Conservation (phyloP, 495 filamentous ascomycete species). For the Hypoxylon perforatum region DNA sequence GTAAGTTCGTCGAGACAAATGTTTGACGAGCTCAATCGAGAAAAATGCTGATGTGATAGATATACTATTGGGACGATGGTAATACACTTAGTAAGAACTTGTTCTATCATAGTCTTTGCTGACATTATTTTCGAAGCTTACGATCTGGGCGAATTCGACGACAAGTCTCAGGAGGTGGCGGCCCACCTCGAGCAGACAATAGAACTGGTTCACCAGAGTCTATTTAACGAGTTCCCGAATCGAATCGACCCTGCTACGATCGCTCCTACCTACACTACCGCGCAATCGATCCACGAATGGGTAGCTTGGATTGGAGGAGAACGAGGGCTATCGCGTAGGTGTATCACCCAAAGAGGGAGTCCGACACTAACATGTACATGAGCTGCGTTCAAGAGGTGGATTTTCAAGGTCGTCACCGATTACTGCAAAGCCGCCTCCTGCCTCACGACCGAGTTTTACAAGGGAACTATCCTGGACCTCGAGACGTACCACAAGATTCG, state of each 20-base stretch:
- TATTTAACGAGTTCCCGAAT: slow-evolving; percentile 4
- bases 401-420: slow-evolving; percentile 12
- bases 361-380: not conserved
- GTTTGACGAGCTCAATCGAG: not conserved
- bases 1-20: not conserved
- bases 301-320: slow-evolving; percentile 13
- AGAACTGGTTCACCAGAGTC: slow-evolving; percentile 6
- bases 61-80: slow-evolving; percentile 27
- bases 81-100: not conserved
- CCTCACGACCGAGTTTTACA: slow-evolving; percentile 15
- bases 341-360: not conserved
- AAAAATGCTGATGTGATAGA: not conserved
- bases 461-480: slow-evolving; percentile 14
- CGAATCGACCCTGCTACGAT: slow-evolving; percentile 6
- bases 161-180: slow-evolving; percentile 7
- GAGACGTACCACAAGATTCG: slow-evolving; percentile 19
- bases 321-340: slow-evolving; percentile 12
- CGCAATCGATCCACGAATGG: slow-evolving; percentile 24
- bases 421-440: slow-evolving; percentile 6
- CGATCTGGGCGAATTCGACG: slow-evolving; percentile 19
- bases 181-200: slow-evolving; percentile 17
- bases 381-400: slow-evolving; percentile 25
- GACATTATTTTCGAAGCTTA: slow-evolving; percentile 7
- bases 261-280: slow-evolving; percentile 6
- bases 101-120: not conserved